phyloP scores from a whole-genome alignment of 2,329 filamentous ascomycete species.

The Purpureocillium lavendulum region DNA sequence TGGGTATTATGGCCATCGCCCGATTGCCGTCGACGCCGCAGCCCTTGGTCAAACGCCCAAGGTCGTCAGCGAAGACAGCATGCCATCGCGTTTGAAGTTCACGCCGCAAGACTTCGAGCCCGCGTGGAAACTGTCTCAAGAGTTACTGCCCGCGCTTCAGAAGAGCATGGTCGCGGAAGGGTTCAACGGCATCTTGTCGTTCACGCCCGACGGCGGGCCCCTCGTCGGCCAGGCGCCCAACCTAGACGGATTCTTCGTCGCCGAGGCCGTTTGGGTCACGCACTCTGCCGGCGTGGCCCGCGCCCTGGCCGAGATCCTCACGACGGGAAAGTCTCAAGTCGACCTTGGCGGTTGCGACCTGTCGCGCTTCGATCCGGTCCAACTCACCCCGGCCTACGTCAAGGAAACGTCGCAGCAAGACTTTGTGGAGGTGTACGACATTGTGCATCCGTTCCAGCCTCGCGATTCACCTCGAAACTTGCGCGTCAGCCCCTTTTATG shows the following conservation, averaged over 20 bases:
- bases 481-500: slow-evolving; percentile 49
- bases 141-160: slow-evolving; percentile 43
- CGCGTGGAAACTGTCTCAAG: slow-evolving; percentile 48
- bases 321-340: slow-evolving; percentile 43
- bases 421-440: slow-evolving; percentile 58
- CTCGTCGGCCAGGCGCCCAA: slow-evolving; percentile 49
- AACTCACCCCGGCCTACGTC: slow-evolving; percentile 46
- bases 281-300: slow-evolving; percentile 56
- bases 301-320: slow-evolving; percentile 50
- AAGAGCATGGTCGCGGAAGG: slow-evolving; percentile 46
- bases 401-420: slow-evolving; percentile 51
- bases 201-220: slow-evolving; percentile 55
- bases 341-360: slow-evolving; percentile 53
- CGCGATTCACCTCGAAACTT: slow-evolving; percentile 48
- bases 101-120: slow-evolving; percentile 51
- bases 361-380: slow-evolving; percentile 52
- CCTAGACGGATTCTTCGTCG: slow-evolving; percentile 54
- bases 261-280: slow-evolving; percentile 60
- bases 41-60: slow-evolving; percentile 43
- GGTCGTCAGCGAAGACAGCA: slow-evolving; percentile 48
- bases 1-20: slow-evolving; percentile 55
- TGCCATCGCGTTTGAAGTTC: slow-evolving; percentile 55
- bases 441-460: slow-evolving; percentile 52
- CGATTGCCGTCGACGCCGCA: slow-evolving; percentile 50
- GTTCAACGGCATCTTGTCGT: slow-evolving; percentile 60